Evolutionary conservation across 1,139 yeast genomes (phyloP), one percentile per base, ranked within the genome.

Genomic region (Scheffersomyces cryptocercus): DNA sequence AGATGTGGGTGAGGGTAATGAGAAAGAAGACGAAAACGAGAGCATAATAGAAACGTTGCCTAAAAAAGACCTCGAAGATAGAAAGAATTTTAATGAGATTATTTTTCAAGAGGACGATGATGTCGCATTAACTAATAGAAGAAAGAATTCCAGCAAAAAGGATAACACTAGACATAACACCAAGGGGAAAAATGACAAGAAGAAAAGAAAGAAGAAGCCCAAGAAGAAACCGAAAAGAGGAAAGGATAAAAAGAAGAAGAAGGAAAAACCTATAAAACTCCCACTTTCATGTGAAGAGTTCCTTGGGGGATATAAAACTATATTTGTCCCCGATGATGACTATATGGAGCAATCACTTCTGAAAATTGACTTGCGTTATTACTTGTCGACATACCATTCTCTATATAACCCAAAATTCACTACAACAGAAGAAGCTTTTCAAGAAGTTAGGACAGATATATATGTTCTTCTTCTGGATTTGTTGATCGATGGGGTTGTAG

Each of bases 321-420:
- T 72, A 2, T 53, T 74, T 20, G 35, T 74, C 1, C 78, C 79
- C 4, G 55, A 68, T 1, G 74, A 74, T 45, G 55, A 56, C 6
- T 56, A 53, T 38, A 46, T 73, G 3, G 36, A 47, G 3, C 35
- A 50, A 1, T 62, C 73, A 4, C 49, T 74, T 39, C 52, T 67
- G 38, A 56, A 53, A 1, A 40, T 69, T 40, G 65, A 66, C 28
- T 47, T 44, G 3, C 41, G 56, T 12, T 74, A 74, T 49, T 73
- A 69, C 50, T 51, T 67, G 4, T 56, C 73, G 0, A 52, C 68
- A 10, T 54, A 49, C 38, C 60, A 62, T 41, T 53, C 59, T 1
- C 42, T 58, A 3, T 47, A 46, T n/a, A 53, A 62, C 31, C 47
- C 52, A 6, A 42, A 48, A 28, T 59, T 59, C 33, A 45, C 51